These are phyloP conservation scores for Boletus calvinii DNA, from an alignment of 1,284 basidiomycete genomes.

Conservation along the genomic window DNA sequence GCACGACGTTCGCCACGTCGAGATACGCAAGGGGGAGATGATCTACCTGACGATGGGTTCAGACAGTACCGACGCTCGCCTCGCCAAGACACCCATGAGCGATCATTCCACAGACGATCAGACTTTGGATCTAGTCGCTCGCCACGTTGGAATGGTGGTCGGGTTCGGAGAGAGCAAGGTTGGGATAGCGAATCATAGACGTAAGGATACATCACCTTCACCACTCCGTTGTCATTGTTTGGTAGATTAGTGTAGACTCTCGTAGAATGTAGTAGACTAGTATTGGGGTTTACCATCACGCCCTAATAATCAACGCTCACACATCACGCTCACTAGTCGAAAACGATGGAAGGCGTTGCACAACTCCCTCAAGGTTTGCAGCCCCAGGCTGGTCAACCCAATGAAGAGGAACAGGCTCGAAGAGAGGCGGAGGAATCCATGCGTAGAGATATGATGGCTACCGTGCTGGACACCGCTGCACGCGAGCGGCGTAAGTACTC, in stretches of 20 bases:
- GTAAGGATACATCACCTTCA: not conserved
- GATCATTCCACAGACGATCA: conserved; percentile 5
- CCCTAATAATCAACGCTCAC: conserved; percentile 6
- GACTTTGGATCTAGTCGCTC: conserved; percentile 8
- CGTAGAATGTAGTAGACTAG: conserved; percentile 7
- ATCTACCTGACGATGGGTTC: not conserved
- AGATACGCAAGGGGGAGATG: not conserved
- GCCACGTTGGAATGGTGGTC: conserved; percentile 1
- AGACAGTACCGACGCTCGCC: not conserved
- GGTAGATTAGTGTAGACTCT: conserved; percentile 15
- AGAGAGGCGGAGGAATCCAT: conserved; percentile 70
- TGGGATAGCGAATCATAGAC: conserved; percentile 11
- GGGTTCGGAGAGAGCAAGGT: conserved; percentile 8
- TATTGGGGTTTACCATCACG: not conserved
- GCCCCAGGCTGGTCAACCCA: conserved; percentile 25
- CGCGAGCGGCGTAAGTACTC: conserved; percentile 83
- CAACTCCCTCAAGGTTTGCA: conserved; percentile 33
- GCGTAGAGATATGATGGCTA: conserved; percentile 80
- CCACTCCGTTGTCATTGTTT: conserved; percentile 2
- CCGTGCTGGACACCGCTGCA: conserved; percentile 83
- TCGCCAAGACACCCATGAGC: conserved; percentile 7
- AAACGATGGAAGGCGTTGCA: conserved; percentile 23
- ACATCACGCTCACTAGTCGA: not conserved
- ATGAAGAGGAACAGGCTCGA: conserved; percentile 56
- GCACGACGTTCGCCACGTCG: conserved; percentile 9